phyloP scores from a whole-genome alignment of 2,329 filamentous ascomycete species.

The Penicillium sp. region DNA sequence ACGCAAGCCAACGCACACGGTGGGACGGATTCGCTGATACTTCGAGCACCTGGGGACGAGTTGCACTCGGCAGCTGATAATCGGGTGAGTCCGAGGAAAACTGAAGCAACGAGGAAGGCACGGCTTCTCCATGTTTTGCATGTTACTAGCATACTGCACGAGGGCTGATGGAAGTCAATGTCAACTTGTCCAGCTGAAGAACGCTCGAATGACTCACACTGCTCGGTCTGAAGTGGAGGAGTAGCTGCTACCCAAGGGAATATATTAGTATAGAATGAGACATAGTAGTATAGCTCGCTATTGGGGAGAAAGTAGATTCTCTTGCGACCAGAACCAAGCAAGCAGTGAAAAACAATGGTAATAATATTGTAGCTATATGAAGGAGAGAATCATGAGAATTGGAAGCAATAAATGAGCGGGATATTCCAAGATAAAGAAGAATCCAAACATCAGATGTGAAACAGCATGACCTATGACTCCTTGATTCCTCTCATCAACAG shows the following conservation, averaged over 20 bases:
- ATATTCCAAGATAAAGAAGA: not conserved
- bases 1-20: constrained; percentile 61
- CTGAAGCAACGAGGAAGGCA: constrained; percentile 20
- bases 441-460: not conserved
- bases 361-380: not conserved
- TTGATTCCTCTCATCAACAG: not conserved
- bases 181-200: not conserved
- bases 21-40: constrained; percentile 40
- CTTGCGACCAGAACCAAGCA: not conserved
- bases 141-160: constrained; percentile 33
- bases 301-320: not conserved
- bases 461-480: not conserved
- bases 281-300: constrained; percentile 12
- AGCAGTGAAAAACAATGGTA: not conserved
- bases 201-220: constrained; percentile 14
- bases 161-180: constrained; percentile 18
- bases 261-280: constrained; percentile 7
- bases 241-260: constrained; percentile 14
- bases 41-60: constrained; percentile 10
- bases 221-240: constrained; percentile 4
- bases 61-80: constrained; percentile 17
- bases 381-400: not conserved
- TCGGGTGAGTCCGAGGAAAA: constrained; percentile 22
- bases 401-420: not conserved
- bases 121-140: constrained; percentile 24